Evolutionary conservation across 805 yeast genomes (phyloP).

Genomic region (Candida odintsovae): DNA sequence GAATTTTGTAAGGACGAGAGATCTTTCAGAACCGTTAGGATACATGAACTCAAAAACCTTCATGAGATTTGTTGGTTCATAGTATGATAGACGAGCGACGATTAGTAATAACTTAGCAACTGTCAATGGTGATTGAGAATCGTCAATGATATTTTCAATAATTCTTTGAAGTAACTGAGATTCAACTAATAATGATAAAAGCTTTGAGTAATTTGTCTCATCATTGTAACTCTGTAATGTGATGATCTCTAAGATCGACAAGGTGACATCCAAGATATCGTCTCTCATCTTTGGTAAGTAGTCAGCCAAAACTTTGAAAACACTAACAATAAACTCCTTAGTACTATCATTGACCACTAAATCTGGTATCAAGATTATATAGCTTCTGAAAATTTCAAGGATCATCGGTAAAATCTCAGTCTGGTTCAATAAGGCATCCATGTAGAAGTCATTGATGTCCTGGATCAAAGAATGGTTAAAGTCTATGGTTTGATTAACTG

Average conservation of each 20-base stretch:
- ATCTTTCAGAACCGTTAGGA: constrained; percentile 21
- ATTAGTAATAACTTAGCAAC: constrained; percentile 29
- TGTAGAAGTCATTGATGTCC: constrained; percentile 30
- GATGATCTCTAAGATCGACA: constrained; percentile 48
- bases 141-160: constrained; percentile 24
- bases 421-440: constrained; percentile 56
- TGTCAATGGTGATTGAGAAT: constrained; percentile 27
- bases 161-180: constrained; percentile 23
- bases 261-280: constrained; percentile 54
- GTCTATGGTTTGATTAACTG: constrained; percentile 24
- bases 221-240: constrained; percentile 21
- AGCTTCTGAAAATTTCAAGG: constrained; percentile 57
- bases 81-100: constrained; percentile 30
- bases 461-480: constrained; percentile 14
- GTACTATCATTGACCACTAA: constrained; percentile 30
- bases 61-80: constrained; percentile 25
- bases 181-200: constrained; percentile 20
- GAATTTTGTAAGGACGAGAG: constrained; percentile 24
- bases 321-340: constrained; percentile 28
- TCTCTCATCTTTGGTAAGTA: constrained; percentile 62
- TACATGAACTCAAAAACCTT: constrained; percentile 25
- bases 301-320: constrained; percentile 45
- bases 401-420: constrained; percentile 71
- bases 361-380: constrained; percentile 43
- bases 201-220: constrained; percentile 14